Conservation (phyloP, 2,329 filamentous ascomycete species). For the Clarireedia sp. region DNA sequence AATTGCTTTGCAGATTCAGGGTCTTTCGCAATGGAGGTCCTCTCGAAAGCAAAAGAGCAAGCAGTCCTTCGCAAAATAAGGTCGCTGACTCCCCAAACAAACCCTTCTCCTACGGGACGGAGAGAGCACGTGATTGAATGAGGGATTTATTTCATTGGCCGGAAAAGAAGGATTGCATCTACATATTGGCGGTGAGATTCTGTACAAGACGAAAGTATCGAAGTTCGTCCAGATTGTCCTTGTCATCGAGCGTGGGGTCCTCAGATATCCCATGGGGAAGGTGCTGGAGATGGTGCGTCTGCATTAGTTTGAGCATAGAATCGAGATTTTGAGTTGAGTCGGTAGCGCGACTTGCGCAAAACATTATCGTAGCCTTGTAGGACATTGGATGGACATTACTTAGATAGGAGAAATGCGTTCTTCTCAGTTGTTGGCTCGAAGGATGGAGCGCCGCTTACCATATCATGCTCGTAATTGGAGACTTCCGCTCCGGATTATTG, state of each 20-base stretch:
- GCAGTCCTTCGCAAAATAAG: background rate
- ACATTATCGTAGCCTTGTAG: no score
- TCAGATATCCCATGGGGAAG: background rate
- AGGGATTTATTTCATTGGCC: conserved; percentile 11
- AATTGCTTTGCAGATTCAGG: background rate
- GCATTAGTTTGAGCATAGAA: background rate
- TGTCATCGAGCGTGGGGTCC: background rate
- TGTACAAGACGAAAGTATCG: background rate
- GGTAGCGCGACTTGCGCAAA: background rate
- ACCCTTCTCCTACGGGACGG: background rate
- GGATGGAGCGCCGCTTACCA: background rate
- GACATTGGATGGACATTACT: background rate
- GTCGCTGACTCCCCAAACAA: background rate
- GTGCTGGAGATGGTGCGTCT: conserved; percentile 1
- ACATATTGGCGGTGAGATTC: conserved; percentile 1
- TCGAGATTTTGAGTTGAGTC: background rate
- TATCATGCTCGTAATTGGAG: background rate
- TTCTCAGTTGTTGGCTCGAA: background rate
- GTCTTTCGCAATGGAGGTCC: background rate
- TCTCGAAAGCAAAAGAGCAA: background rate
- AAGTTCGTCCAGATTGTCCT: background rate
- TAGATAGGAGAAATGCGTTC: background rate
- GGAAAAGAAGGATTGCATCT: background rate
- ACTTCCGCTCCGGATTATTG: background rate
- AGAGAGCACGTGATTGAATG: background rate